Evolutionary conservation across 768 basidiomycete species (phyloP), one percentile per base, ranked within the genome.

Genomic region (Chlorophyllum brunneum): DNA sequence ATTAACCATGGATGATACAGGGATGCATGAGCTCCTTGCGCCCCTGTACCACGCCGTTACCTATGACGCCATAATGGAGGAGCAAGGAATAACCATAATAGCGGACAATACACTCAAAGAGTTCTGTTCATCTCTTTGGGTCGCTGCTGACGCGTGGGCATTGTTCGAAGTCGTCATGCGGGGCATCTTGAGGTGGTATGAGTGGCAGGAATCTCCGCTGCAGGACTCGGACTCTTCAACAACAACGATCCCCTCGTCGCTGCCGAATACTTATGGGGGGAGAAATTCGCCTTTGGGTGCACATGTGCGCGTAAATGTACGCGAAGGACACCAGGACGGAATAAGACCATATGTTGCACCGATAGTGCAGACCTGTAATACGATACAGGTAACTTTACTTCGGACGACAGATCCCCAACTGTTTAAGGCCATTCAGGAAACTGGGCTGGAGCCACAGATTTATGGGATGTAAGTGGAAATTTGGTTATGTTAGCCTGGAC

Each of bases 11-110:
- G 41, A 36, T n/a, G n/a, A 43, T 48, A 54, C 39, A 80, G 95
- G 97, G 48, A 98, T 99, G 97, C 97, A 99, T 62, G 97, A 99
- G 63, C 71, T 98, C 7, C 78, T 98, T 18, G 97, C 95, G 3
- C 87, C 92, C 0, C 66, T 98, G 24, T 90, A 91, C 60, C 83
- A 89, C 61, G 86, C 86, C 2, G 74, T 89, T 51, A 87, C 95
- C 65, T 85, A 78, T 59, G 97, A 99, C 69, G 86, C 93, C 1
- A 65, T 92, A 11, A 56, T 68, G 5, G 68, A 74, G 0, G 55
- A 49, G n/a, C 63, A 62, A 29, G 56, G 52, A 18, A 59, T 65
- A 26, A 71, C 76, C 47, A 58, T 65, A 18, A 39, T 30, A 11
- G 44, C 36, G 2, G 51, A 46, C 9, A 18, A 38, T 15, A 11